Base-by-base conservation (phyloP, 495 filamentous ascomycete species). In the Penicillium psychrofluorescens region DNA sequence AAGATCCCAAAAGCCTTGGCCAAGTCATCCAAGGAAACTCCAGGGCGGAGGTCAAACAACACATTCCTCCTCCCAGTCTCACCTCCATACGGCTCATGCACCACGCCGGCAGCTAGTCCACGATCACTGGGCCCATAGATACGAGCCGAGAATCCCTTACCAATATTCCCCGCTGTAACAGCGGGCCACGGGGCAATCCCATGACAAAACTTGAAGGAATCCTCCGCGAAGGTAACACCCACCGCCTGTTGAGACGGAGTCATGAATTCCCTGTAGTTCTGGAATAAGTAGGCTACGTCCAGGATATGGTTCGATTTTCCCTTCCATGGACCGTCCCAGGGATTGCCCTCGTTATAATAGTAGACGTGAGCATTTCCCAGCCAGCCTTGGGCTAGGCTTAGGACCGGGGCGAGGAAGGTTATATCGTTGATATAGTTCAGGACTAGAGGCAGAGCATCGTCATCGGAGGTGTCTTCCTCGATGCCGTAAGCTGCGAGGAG, bases 301-400 rank as follows among this genome's bases (percentile, higher is more conserved):
- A 77, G 61, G 37, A 74, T 61, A 43, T 77, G 73, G 7, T 49
- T 63, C 9, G 63, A 48, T 10, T 43, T 46, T 6, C 64, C 66
- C 43, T 72, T 68, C 57, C 59, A 72, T 6, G 54, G 53, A 2
- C 71, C 71, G 9, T 72, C 63, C 66, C 69, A 76, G 1, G 71
- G 71, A 47, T 74, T 75, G 0, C 56, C 57, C 34, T 70, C 66
- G 41, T 75, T 71, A 58, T 75, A 74, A 32, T 74, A 62, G 54
- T 74, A 75, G 7, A 71, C 58, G 42, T 68, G 68, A 11, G 67
- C 51, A 29, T 63, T 67, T 2, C 68, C 58, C 10, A 50, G 54
- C 64, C 63, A 70, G 13, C 56, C 62, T 33, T 45, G 38, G 5
- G 66, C 61, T 16, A 59, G 59, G 7, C 56, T 48, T 22, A 70